Evolutionary conservation across 495 filamentous ascomycete species (phyloP).

Genomic region (Antarctomyces pellizariae): DNA sequence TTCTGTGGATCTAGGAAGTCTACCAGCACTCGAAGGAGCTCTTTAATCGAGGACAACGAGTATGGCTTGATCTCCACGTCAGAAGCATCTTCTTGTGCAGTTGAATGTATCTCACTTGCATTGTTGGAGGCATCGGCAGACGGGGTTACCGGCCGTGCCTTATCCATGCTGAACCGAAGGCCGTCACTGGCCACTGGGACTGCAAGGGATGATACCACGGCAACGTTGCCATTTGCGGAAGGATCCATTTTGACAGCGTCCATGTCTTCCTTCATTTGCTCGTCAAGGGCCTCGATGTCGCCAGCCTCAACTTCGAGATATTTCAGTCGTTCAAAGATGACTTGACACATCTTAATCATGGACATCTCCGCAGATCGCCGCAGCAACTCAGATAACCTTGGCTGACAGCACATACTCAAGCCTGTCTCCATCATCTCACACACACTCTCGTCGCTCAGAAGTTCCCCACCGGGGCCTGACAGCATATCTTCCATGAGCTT

Average conservation of each 20-base stretch:
- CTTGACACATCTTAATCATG: slow-evolving; percentile 97
- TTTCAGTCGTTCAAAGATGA: slow-evolving; percentile 83
- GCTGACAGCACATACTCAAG: slow-evolving; percentile 90
- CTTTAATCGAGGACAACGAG: slow-evolving; percentile 76
- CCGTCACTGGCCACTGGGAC: slow-evolving; percentile 21
- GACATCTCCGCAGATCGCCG: slow-evolving; percentile 82
- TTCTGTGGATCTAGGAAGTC: slow-evolving; percentile 87
- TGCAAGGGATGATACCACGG: slow-evolving; percentile 15
- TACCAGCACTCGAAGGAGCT: slow-evolving; percentile 86
- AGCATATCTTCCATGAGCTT: slow-evolving; percentile 98
- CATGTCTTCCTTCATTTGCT: slow-evolving; percentile 38
- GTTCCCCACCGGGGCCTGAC: slow-evolving; percentile 69
- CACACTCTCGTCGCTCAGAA: slow-evolving; percentile 87
- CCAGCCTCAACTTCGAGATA: slow-evolving; percentile 51
- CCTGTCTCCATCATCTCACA: slow-evolving; percentile 99
- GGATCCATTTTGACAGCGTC: slow-evolving; percentile 73
- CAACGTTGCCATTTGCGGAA: slow-evolving; percentile 45
- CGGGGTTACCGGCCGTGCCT: slow-evolving; percentile 9
- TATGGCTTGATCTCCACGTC: slow-evolving; percentile 48
- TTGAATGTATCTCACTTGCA: slow-evolving; percentile 5
- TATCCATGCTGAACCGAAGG: slow-evolving; percentile 20
- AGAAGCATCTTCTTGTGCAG: slow-evolving; percentile 7
- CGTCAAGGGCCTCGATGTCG: slow-evolving; percentile 31
- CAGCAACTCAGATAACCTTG: slow-evolving; percentile 73
- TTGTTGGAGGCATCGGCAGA: slow-evolving; percentile 9